phyloP scores from a whole-genome alignment of 1,139 yeast genomes.

The Blastobotrys elegans region DNA sequence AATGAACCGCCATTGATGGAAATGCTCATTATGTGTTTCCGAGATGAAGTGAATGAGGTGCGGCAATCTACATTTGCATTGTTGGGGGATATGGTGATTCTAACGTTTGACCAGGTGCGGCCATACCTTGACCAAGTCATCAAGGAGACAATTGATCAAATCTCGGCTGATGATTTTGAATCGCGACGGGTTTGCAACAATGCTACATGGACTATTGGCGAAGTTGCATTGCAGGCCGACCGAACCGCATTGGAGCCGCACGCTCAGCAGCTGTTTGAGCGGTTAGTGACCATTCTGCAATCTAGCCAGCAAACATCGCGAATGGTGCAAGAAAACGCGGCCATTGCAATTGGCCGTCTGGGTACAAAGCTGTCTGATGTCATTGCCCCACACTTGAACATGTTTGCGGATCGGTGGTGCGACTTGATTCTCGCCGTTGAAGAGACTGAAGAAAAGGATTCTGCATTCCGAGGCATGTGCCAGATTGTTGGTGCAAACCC shows the following conservation, averaged over 20 bases:
- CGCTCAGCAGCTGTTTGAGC: slow-evolving; percentile 49
- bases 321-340: slow-evolving; percentile 76
- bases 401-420: slow-evolving; percentile 63
- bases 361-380: slow-evolving; percentile 62
- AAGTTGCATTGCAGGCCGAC: slow-evolving; percentile 56
- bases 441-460: slow-evolving; percentile 77
- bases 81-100: slow-evolving; percentile 79
- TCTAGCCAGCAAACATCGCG: slow-evolving; percentile 44
- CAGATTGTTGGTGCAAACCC: slow-evolving; percentile 62
- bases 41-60: slow-evolving; percentile 76
- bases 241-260: slow-evolving; percentile 53
- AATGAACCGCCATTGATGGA: slow-evolving; percentile 49
- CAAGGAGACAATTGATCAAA: slow-evolving; percentile 51
- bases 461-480: slow-evolving; percentile 74
- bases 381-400: slow-evolving; percentile 52
- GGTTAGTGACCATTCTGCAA: slow-evolving; percentile 63
- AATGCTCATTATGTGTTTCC: slow-evolving; percentile 63
- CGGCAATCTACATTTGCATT: slow-evolving; percentile 90
- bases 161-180: slow-evolving; percentile 51
- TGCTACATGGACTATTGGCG: slow-evolving; percentile 93
- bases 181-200: slow-evolving; percentile 71
- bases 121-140: slow-evolving; percentile 58
- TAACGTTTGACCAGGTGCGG: slow-evolving; percentile 50
- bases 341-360: slow-evolving; percentile 89
- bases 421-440: slow-evolving; percentile 56